Conservation (phyloP, 768 basidiomycete genomes). For the Hysterangium stoloniferum region DNA sequence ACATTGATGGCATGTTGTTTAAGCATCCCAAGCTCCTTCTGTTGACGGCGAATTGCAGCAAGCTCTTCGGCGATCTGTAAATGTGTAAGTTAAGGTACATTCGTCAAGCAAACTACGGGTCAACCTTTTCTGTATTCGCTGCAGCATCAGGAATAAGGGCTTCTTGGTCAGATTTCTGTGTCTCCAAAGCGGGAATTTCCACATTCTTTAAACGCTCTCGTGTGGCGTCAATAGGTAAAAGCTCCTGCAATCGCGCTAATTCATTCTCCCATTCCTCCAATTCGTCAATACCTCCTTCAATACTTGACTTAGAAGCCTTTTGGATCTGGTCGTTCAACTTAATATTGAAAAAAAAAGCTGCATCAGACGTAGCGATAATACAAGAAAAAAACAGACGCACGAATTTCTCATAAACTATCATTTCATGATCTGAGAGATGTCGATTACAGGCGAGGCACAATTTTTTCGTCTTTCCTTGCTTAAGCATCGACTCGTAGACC, state of each 20-base stretch:
- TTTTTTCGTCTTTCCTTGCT: constrained; percentile 52
- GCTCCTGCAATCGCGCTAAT: constrained; percentile 44
- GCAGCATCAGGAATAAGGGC: constrained; percentile 44
- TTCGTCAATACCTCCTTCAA: constrained; percentile 37
- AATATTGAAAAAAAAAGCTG: neutral
- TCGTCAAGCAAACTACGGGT: neutral
- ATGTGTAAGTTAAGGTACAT: constrained; percentile 3
- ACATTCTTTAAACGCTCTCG: constrained; percentile 44
- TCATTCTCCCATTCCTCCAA: constrained; percentile 54
- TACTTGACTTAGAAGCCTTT: constrained; percentile 41
- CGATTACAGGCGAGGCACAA: constrained; percentile 75
- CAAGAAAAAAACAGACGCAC: constrained; percentile 33
- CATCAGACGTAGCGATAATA: constrained; percentile 5
- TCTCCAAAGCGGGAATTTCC: constrained; percentile 64
- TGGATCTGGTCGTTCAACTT: constrained; percentile 63
- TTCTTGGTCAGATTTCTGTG: constrained; percentile 51
- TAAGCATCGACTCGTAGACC: constrained; percentile 49
- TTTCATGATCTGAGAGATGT: constrained; percentile 45
- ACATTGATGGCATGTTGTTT: constrained; percentile 57
- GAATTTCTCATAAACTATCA: constrained; percentile 59
- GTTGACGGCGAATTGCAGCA: constrained; percentile 44
- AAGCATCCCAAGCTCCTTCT: constrained; percentile 51
- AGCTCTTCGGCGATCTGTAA: constrained; percentile 46
- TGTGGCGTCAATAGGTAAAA: constrained; percentile 50
- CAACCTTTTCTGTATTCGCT: constrained; percentile 56